Base-by-base conservation (phyloP, 1,284 basidiomycete species). In the Phylloboletellus chloephorus region DNA sequence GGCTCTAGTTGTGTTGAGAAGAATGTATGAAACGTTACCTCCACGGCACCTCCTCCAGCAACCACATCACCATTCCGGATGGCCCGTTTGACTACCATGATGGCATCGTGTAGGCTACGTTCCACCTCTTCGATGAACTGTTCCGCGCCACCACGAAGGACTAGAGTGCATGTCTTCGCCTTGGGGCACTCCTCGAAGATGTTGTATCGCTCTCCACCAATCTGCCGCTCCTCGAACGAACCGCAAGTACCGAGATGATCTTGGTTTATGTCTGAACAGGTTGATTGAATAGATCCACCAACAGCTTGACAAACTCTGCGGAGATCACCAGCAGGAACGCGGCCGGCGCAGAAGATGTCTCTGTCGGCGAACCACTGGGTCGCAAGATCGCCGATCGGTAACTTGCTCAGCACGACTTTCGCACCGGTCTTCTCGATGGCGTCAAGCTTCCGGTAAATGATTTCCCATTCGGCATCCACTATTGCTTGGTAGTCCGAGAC, bases 361-460 rank as follows among this genome's bases (percentile, higher is more conserved):
- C 96, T 84, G 70, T 98, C 96, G 34, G 96, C 95, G 63, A 99
- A 99, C 85, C 94, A 99, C 63, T 98, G 96, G 3, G 96, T 98
- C 4, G 96, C 96, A 33, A 99, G 73, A 72, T 99, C 96, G 32
- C 96, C 96, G 54, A 98, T 98, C 6, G 96, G 96, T 17, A 99
- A 78, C 67, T 98, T 97, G 67, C 93, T 97, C 43, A 99, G 76
- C 17, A 99, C 94, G 44, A 99, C 91, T 65, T 96, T 94, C 31
- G 96, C 96, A 22, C 94, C 96, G 0, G 94, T 97, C 60, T 88
- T 86, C 58, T 93, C 90, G 60, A 98, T 97, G 1, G 92, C 92
- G 57, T 97, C 88, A 22, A 99, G 76, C 67, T 99, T 99, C 58
- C 88, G 80, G 70, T 94, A 98, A 63, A 99, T 99, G 67, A 99